Base-by-base conservation (phyloP, 2,329 filamentous ascomycete species). In the Monilinia laxa region DNA sequence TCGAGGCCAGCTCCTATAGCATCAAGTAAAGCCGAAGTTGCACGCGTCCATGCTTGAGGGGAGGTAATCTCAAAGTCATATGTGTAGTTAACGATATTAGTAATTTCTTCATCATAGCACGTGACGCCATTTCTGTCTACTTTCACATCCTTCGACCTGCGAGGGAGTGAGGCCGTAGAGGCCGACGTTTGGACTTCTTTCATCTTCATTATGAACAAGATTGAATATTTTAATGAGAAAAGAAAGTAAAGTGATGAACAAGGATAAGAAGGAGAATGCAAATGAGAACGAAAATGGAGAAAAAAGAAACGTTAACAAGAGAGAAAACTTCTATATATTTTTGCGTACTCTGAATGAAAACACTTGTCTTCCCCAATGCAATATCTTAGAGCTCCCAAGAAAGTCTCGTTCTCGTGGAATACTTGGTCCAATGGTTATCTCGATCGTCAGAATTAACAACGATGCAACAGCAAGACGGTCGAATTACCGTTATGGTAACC, bases 1-100 rank as follows among this genome's bases (percentile, higher is more conserved):
- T 73, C 72, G 16, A 73, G 35, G 20, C 67, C 68, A 53, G 70
- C 73, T 28, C 71, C 71, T 11, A 73, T 59, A 14, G 70, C 62
- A 62, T 73, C 72, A 11, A 73, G 62, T 12, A 73, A 65, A 12
- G 71, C 70, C 20, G 59, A 18, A 9, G 56, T 62, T 16, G 72
- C 70, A 35, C 63, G 38, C 1, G 25, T 40, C 67, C 65, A 68
- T 18, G 71, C 71, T 25, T 40, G 57, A 5, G 55, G 35, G 38
- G 56, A 67, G 5, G 25, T 42, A 18, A 69, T 63, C 20, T 68
- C 51, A 42, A 65, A 70, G 28, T 71, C 47, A 53, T 65, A 73
- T 49, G 71, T 68, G 66, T 73, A 73, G 20, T 68, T 59, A 18
- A 56, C 59, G 58, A 73, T 72, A 20, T 67, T 63, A 11, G 65